These are phyloP conservation scores for Jaminaea rosea DNA, from an alignment of 1,284 basidiomycete genomes.

Conservation along the genomic window DNA sequence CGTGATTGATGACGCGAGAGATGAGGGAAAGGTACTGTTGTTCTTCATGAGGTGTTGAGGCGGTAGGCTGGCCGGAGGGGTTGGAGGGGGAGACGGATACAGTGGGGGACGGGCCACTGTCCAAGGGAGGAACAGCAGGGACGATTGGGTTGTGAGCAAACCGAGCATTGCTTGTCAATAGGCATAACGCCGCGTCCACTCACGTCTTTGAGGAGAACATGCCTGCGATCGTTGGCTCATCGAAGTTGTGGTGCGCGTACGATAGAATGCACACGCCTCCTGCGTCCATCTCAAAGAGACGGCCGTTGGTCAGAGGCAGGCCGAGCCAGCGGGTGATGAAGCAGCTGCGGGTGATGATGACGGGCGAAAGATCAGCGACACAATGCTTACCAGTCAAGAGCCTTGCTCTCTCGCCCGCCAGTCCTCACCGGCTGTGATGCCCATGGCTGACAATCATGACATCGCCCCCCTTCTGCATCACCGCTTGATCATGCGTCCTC, in stretches of 20 bases:
- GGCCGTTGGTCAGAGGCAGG: slow-evolving; percentile 27
- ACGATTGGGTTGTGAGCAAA: too few relatives aligned
- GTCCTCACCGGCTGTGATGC: slow-evolving; percentile 30
- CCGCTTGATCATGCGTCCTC: slow-evolving; percentile 11
- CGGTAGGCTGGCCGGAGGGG: background rate
- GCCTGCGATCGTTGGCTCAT: slow-evolving; percentile 38
- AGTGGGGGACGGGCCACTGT: slow-evolving; percentile 7
- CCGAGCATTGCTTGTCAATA: too few relatives aligned
- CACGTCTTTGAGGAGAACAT: slow-evolving; percentile 40
- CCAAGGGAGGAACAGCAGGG: too few relatives aligned
- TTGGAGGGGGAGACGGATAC: slow-evolving; percentile 6
- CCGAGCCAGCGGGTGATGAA: slow-evolving; percentile 42
- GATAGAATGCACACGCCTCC: slow-evolving; percentile 41
- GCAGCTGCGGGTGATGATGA: slow-evolving; percentile 7
- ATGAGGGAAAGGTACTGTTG: slow-evolving; percentile 42
- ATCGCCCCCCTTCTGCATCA: slow-evolving; percentile 27
- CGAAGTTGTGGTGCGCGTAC: slow-evolving; percentile 39
- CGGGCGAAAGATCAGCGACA: background rate
- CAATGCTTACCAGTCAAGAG: background rate
- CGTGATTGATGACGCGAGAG: slow-evolving; percentile 27
- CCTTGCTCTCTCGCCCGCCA: too few relatives aligned
- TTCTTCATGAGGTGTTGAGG: slow-evolving; percentile 22
- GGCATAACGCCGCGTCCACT: slow-evolving; percentile 17
- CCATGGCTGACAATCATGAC: slow-evolving; percentile 42
- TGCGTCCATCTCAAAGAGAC: slow-evolving; percentile 39